These are phyloP conservation scores for Paramecium bursaria DNA, from an alignment of 73 alveolate genomes.

Conservation along the genomic window DNA sequence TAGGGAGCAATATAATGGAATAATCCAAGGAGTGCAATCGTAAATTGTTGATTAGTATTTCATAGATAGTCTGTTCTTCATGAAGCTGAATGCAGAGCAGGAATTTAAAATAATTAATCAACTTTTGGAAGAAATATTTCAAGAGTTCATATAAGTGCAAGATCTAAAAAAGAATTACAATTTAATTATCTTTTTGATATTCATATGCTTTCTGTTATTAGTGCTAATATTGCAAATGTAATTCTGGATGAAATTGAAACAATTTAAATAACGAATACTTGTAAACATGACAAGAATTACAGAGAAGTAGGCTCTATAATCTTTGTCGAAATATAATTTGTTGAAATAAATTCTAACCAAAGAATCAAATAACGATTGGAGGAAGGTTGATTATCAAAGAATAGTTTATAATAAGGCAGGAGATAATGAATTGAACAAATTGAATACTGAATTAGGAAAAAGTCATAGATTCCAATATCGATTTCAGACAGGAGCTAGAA, in stretches of 20 bases:
- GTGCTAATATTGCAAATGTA: too few relatives aligned
- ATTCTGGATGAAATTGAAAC: not conserved
- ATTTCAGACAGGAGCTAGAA: not conserved
- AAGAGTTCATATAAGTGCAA: too few relatives aligned
- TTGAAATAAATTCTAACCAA: not conserved
- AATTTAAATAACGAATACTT: too few relatives aligned
- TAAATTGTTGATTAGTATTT: too few relatives aligned
- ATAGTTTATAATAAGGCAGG: too few relatives aligned
- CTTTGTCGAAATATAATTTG: not conserved
- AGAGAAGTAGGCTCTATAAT: not conserved
- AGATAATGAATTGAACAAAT: not conserved
- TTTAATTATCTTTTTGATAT: too few relatives aligned
- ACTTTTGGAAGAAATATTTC: too few relatives aligned
- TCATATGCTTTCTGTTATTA: not conserved
- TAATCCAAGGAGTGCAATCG: too few relatives aligned
- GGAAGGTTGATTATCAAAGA: not conserved
- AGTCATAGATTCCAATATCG: not conserved
- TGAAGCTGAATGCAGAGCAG: too few relatives aligned
- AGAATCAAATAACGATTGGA: not conserved
- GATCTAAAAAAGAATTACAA: not conserved
- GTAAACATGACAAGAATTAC: not conserved
- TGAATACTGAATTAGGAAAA: not conserved
- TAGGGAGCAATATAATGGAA: too few relatives aligned
- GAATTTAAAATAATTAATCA: too few relatives aligned
- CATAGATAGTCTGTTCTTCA: too few relatives aligned